These are phyloP conservation scores for Pontederia paniculata DNA, from an alignment of 176 grass and related monocot species.

Conservation along the genomic window DNA sequence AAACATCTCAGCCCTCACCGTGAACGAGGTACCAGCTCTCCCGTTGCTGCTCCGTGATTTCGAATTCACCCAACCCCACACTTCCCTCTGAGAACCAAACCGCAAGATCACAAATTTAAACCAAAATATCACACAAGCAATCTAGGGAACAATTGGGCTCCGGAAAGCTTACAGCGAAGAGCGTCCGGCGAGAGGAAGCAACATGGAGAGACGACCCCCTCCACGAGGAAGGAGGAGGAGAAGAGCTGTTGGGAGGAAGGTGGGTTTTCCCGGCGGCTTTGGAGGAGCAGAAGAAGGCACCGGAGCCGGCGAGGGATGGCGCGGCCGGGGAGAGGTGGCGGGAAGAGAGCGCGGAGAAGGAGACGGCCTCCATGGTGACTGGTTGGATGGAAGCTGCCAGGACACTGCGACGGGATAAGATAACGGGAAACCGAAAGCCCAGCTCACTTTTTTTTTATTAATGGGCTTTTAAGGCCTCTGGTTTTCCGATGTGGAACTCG, in stretches of 20 bases:
- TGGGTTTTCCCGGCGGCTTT: constrained; percentile 1
- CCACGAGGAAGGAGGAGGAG: constrained; percentile 3
- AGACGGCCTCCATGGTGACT: constrained; percentile 29
- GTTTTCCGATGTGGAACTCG: too few species aligned
- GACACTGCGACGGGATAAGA: neutral
- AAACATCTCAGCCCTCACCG: constrained; percentile 88
- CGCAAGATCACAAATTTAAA: neutral
- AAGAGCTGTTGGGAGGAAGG: neutral
- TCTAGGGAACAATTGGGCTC: neutral
- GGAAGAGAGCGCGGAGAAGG: constrained; percentile 20
- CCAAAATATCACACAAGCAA: neutral
- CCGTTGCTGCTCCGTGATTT: constrained; percentile 3
- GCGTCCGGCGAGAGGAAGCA: constrained; percentile 14
- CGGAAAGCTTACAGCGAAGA: constrained; percentile 27
- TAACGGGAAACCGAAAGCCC: neutral
- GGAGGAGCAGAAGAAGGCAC: constrained; percentile 1
- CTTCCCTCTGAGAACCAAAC: constrained; percentile 21
- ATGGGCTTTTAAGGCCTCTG: too few species aligned
- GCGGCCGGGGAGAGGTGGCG: constrained; percentile 16
- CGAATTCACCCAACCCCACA: constrained; percentile 17
- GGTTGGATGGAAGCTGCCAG: neutral
- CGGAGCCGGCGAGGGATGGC: neutral
- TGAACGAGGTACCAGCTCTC: constrained; percentile 19
- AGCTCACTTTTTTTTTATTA: neutral
- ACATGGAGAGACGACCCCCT: constrained; percentile 17